phyloP scores from a whole-genome alignment of 441 rosid genomes.

The Erodium moschatum region DNA sequence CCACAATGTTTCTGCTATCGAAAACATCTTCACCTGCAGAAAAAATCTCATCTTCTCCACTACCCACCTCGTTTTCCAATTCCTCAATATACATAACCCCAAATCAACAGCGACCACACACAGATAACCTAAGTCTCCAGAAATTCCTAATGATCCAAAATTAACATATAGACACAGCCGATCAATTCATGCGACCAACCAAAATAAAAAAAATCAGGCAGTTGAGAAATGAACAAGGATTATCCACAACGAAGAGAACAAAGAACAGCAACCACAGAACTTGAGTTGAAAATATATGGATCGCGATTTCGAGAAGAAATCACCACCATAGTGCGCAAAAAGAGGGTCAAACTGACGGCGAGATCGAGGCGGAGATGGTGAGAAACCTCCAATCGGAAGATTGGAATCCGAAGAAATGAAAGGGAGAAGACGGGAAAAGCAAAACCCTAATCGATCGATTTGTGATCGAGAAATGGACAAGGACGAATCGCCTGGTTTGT shows the following conservation, averaged over 20 bases:
- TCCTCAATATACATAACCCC: constrained; percentile 49
- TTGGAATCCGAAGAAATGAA: not conserved
- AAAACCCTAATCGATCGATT: not conserved
- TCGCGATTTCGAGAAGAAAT: constrained; percentile 27
- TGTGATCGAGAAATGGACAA: not conserved
- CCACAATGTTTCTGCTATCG: constrained; percentile 21
- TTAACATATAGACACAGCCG: not conserved
- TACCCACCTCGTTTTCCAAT: constrained; percentile 31
- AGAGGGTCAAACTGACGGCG: constrained; percentile 28
- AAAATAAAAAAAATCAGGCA: not conserved
- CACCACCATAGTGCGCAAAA: constrained; percentile 35
- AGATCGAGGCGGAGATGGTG: constrained; percentile 23
- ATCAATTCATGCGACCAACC: constrained; percentile 9
- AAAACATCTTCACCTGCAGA: constrained; percentile 12
- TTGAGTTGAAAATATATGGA: constrained; percentile 19
- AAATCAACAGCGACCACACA: constrained; percentile 3
- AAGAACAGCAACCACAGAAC: constrained; percentile 15
- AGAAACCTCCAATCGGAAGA: not conserved
- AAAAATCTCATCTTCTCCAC: constrained; percentile 21
- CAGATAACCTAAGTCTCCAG: constrained; percentile 4
- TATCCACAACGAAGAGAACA: constrained; percentile 14
- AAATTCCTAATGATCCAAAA: not conserved
- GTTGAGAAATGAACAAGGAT: not conserved
- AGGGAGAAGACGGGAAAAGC: not conserved
- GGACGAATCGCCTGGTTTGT: not conserved